phyloP scores from a whole-genome alignment of 2,329 filamentous ascomycete genomes.

The Clarireedia homoeocarpa region DNA sequence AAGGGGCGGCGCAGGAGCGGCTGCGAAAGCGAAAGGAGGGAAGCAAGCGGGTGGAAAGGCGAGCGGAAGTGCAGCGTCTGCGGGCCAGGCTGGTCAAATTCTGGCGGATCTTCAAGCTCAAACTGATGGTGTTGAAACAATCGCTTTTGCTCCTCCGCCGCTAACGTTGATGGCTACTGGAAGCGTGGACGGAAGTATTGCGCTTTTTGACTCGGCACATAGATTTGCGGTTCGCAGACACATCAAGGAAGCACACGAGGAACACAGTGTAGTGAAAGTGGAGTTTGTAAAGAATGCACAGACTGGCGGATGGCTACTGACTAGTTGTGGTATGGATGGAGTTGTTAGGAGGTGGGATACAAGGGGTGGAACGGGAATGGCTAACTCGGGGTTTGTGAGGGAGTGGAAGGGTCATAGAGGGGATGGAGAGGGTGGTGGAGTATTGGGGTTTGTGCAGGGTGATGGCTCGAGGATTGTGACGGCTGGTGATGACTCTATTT shows the following conservation, averaged over 20 bases:
- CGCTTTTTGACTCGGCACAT: conserved; percentile 78
- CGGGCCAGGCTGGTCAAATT: conserved; percentile 58
- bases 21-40: conserved; percentile 22
- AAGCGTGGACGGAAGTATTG: conserved; percentile 70
- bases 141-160: conserved; percentile 51
- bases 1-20: conserved; percentile 19
- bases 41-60: conserved; percentile 32
- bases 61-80: conserved; percentile 33
- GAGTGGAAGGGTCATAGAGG: conserved; percentile 90
- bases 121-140: conserved; percentile 69
- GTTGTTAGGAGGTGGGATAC: conserved; percentile 85
- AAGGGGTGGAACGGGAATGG: conserved; percentile 57
- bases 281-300: conserved; percentile 62
- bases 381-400: conserved; percentile 62
- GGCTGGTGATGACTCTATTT: conserved; percentile 77
- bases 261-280: conserved; percentile 86
- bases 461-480: conserved; percentile 73
- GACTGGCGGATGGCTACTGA: conserved; percentile 60
- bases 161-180: conserved; percentile 53
- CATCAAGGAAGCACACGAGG: conserved; percentile 75
- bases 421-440: conserved; percentile 77
- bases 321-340: conserved; percentile 86
- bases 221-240: conserved; percentile 80
- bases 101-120: conserved; percentile 79
- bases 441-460: conserved; percentile 84